Conservation (phyloP, 1,284 basidiomycete genomes). For the Athelia sp. region DNA sequence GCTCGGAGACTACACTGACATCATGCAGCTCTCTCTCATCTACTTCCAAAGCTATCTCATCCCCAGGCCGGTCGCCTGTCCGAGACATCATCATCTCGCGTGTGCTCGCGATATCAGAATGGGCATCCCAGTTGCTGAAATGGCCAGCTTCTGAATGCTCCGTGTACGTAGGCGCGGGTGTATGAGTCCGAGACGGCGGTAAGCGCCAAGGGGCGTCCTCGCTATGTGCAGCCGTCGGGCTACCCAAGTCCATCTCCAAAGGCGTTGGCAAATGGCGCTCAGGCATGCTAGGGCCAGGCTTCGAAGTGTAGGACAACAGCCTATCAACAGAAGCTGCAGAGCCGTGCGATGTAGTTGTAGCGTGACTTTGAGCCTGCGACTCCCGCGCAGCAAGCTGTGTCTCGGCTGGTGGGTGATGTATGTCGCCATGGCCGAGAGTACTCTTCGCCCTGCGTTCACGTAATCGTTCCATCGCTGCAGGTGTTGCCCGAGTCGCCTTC, state of each 20-base stretch:
- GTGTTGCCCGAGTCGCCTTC: conserved; percentile 22
- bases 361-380: background rate
- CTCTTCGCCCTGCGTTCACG: background rate
- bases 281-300: background rate
- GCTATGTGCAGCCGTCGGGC: conserved; percentile 6
- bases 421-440: conserved; percentile 2
- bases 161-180: background rate
- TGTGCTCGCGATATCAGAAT: conserved; percentile 24
- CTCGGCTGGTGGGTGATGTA: too few species aligned
- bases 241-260: background rate
- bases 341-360: background rate
- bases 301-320: background rate
- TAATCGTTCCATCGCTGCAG: background rate
- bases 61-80: conserved; percentile 30
- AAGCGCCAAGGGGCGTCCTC: conserved; percentile 6
- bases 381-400: background rate
- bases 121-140: conserved; percentile 11
- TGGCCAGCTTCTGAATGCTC: background rate
- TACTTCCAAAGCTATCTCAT: conserved; percentile 27
- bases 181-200: background rate
- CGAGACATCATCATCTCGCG: conserved; percentile 19
- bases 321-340: background rate
- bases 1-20: conserved; percentile 62
- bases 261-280: background rate
- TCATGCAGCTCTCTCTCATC: conserved; percentile 67